Conservation (phyloP, 495 filamentous ascomycete species). For the Glonium stellatum region DNA sequence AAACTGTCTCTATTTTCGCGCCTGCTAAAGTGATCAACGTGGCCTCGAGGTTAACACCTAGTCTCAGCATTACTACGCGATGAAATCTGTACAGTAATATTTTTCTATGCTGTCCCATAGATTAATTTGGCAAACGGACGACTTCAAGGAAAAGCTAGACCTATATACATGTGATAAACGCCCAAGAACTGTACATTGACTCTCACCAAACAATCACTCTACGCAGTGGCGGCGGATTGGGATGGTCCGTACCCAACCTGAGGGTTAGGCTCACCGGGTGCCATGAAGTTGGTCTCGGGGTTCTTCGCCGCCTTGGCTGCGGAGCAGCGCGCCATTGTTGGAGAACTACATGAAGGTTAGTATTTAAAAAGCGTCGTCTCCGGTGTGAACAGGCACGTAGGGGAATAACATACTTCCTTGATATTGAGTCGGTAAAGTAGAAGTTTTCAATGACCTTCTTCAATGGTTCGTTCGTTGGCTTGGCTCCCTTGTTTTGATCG, state of each 20-base stretch:
- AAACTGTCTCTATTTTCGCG: no score
- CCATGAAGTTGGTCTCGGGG: conserved; percentile 81
- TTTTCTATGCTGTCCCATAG: no score
- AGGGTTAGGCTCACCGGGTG: conserved; percentile 51
- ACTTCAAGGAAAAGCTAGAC: background rate
- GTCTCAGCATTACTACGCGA: no score
- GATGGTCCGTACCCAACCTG: conserved; percentile 24
- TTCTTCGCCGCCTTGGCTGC: conserved; percentile 65
- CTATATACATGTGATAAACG: conserved; percentile 4
- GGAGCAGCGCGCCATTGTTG: conserved; percentile 94
- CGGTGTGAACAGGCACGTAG: background rate
- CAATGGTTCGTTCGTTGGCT: conserved; percentile 58
- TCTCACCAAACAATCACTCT: background rate
- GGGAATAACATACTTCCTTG: conserved; percentile 63
- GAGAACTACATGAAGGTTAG: conserved; percentile 55
- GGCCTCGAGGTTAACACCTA: no score
- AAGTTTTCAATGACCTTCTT: conserved; percentile 87
- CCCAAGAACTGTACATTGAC: conserved; percentile 1
- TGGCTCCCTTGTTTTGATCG: conserved; percentile 85
- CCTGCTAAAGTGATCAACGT: no score
- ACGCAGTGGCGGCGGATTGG: conserved; percentile 1
- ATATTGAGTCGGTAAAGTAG: conserved; percentile 94
- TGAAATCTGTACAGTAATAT: no score
- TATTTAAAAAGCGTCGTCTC: conserved; percentile 8
- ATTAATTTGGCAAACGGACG: background rate